These are phyloP conservation scores for Talaromyces ruber DNA, from an alignment of 495 filamentous ascomycete species.

Conservation along the genomic window DNA sequence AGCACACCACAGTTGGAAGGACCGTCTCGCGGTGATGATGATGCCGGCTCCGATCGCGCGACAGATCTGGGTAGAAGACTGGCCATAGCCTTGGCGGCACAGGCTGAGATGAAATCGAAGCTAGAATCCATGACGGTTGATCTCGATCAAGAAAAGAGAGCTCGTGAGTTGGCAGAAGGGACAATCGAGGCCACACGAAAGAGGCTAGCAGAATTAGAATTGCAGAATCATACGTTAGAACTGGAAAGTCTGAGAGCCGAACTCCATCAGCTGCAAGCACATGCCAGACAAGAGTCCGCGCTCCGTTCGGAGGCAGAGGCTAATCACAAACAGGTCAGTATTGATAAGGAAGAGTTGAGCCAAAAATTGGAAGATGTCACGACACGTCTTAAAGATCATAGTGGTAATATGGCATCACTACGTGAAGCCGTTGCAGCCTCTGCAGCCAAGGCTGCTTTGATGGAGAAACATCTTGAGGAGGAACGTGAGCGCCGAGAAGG, in stretches of 20 bases:
- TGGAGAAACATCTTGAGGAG: conserved; percentile 80
- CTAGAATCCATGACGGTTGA: conserved; percentile 60
- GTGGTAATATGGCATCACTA: conserved; percentile 63
- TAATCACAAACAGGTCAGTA: conserved; percentile 57
- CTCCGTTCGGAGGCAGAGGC: conserved; percentile 66
- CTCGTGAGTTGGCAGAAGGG: conserved; percentile 79
- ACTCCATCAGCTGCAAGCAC: conserved; percentile 65
- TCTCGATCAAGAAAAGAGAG: conserved; percentile 69
- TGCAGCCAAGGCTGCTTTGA: conserved; percentile 57
- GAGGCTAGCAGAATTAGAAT: conserved; percentile 76
- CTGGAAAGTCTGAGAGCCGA: conserved; percentile 78
- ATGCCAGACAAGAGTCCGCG: conserved; percentile 69
- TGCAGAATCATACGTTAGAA: conserved; percentile 72
- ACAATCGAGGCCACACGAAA: conserved; percentile 74
- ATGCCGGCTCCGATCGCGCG: conserved; percentile 52
- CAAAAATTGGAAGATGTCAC: conserved; percentile 60
- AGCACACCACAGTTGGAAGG: conserved; percentile 64
- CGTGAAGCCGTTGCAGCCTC: conserved; percentile 74
- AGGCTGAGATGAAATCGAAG: conserved; percentile 65
- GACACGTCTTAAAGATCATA: conserved; percentile 59
- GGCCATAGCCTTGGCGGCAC: conserved; percentile 66
- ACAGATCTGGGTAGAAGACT: conserved; percentile 75
- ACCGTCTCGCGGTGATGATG: conserved; percentile 44
- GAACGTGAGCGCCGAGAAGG: conserved; percentile 68
- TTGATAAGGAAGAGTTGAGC: conserved; percentile 78